Evolutionary conservation across 2,329 filamentous ascomycete species (phyloP).

Genomic region (Pseudodiploospora longispora): DNA sequence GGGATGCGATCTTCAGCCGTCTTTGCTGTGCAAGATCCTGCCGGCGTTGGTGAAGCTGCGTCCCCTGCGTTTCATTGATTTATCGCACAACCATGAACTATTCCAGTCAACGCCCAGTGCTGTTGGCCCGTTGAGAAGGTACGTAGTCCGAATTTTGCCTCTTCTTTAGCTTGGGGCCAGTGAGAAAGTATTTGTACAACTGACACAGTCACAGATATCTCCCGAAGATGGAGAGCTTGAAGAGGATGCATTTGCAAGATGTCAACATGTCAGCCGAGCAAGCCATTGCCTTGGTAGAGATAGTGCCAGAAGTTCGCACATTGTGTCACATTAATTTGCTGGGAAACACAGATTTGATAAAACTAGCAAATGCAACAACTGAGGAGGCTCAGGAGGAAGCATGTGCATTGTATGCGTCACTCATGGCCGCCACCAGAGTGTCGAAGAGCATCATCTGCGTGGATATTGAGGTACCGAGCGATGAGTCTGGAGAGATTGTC

Average conservation of each 20-base stretch:
- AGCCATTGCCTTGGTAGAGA: conserved; percentile 82
- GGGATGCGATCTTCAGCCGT: conserved; percentile 71
- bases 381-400: conserved; percentile 85
- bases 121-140: conserved; percentile 67
- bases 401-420: conserved; percentile 83
- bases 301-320: conserved; percentile 72
- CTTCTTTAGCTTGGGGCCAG: no score
- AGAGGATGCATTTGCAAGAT: conserved; percentile 79
- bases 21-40: conserved; percentile 65
- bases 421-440: conserved; percentile 79
- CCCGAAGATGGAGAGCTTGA: conserved; percentile 68
- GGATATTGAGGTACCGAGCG: conserved; percentile 80
- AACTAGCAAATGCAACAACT: conserved; percentile 65
- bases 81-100: conserved; percentile 80
- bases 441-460: conserved; percentile 79
- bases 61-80: conserved; percentile 78
- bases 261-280: conserved; percentile 80
- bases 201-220: conserved; percentile 47
- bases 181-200: no score
- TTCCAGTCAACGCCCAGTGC: conserved; percentile 70
- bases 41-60: conserved; percentile 62
- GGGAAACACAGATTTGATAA: conserved; percentile 66
- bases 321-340: conserved; percentile 83
- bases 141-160: conserved; percentile 14
- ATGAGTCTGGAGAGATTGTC: conserved; percentile 79